A percentile compares a stretch with the other conserved stretches of the same genome.
phyloP scores from a whole-genome alignment of 768 basidiomycete species.

The Boletus speciosus region DNA sequence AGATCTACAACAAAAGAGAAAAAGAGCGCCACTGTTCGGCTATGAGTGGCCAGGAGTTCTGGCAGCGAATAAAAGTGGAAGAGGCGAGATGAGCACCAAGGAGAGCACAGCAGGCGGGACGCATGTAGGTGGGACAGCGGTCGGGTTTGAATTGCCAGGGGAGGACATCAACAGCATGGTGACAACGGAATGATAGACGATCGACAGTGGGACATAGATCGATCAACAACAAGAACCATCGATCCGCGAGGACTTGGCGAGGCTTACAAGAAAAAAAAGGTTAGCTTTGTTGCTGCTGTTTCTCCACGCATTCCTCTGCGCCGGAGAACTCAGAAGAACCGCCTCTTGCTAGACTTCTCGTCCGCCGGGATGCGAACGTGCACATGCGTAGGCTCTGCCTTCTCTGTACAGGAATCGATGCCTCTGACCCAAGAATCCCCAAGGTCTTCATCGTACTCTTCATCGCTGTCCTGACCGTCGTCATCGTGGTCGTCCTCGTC shows the following conservation, averaged over 20 bases:
- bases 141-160: not conserved
- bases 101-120: not conserved
- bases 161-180: not conserved
- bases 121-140: not conserved
- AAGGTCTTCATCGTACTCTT: slow-evolving; percentile 62
- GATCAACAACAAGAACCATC: slow-evolving; percentile 8
- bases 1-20: slow-evolving; percentile 9
- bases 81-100: not conserved
- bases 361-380: slow-evolving; percentile 75
- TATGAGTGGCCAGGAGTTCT: not conserved
- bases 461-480: slow-evolving; percentile 12
- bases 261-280: slow-evolving; percentile 6
- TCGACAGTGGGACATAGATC: slow-evolving; percentile 6
- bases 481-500: slow-evolving; percentile 37
- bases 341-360: slow-evolving; percentile 69
- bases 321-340: slow-evolving; percentile 55
- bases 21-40: no score
- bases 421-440: slow-evolving; percentile 87
- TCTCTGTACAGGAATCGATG: slow-evolving; percentile 64
- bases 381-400: slow-evolving; percentile 49
- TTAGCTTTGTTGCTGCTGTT: not conserved
- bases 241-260: slow-evolving; percentile 14
- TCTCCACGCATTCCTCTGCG: not conserved
- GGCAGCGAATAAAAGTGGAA: not conserved
- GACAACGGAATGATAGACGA: not conserved